A percentile compares a stretch with the other conserved stretches of the same genome.
phyloP scores from a whole-genome alignment of 306 rosid genomes.

The Glycyrrhiza uralensis region DNA sequence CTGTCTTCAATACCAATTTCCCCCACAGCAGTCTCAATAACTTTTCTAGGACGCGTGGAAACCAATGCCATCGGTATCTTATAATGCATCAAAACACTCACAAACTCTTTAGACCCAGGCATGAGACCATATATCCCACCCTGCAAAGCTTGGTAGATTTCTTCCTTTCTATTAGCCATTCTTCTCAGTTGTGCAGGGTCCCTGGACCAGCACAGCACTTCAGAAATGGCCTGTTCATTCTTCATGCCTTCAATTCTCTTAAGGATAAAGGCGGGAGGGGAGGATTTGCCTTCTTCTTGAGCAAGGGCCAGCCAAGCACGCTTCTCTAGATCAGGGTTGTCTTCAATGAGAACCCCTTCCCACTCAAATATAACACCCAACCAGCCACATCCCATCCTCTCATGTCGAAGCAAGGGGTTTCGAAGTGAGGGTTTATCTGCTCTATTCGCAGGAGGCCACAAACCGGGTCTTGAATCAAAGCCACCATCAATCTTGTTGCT shows the following conservation, averaged over 20 bases:
- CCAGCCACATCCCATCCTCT: slow-evolving; percentile 98
- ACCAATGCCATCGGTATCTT: slow-evolving; percentile 94
- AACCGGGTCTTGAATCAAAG: slow-evolving; percentile 59
- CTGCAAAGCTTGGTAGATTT: slow-evolving; percentile 75
- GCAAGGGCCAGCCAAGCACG: slow-evolving; percentile 83
- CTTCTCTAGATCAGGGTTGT: slow-evolving; percentile 74
- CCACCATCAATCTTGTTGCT: slow-evolving; percentile 50
- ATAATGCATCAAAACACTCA: slow-evolving; percentile 77
- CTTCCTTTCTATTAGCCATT: slow-evolving; percentile 83
- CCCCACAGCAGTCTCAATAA: slow-evolving; percentile 72
- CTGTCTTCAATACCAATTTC: slow-evolving; percentile 60
- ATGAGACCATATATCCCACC: slow-evolving; percentile 74
- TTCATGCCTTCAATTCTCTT: slow-evolving; percentile 94
- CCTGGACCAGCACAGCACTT: slow-evolving; percentile 97
- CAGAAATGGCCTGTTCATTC: slow-evolving; percentile 89
- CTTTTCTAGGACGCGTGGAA: slow-evolving; percentile 78
- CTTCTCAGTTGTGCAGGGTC: slow-evolving; percentile 68
- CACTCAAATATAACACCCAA: slow-evolving; percentile 93
- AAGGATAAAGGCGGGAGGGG: slow-evolving; percentile 71
- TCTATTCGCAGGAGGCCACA: slow-evolving; percentile 84
- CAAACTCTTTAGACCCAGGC: slow-evolving; percentile 86
- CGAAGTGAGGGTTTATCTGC: slow-evolving; percentile 77
- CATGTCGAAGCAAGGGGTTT: slow-evolving; percentile 89
- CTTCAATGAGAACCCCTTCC: slow-evolving; percentile 92
- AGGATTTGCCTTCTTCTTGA: slow-evolving; percentile 84